A percentile compares a stretch with the other conserved stretches of the same genome.
phyloP scores from a whole-genome alignment of 2,329 filamentous ascomycete species.

The Fonsecaea multimorphosa region DNA sequence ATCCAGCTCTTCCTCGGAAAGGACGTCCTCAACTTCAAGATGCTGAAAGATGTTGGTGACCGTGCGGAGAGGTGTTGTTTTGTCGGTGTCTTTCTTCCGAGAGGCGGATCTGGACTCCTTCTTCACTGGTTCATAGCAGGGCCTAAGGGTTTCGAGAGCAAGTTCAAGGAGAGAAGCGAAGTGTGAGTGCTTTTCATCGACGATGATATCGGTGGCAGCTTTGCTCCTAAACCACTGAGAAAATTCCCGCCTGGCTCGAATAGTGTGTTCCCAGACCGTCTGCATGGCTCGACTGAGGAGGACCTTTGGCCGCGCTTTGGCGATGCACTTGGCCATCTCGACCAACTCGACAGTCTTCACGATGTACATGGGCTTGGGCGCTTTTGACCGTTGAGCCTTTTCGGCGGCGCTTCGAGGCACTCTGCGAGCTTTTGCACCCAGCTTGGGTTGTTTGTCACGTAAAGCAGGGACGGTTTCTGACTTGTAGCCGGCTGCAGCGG shows the following conservation, averaged over 20 bases:
- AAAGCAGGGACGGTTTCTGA: background rate
- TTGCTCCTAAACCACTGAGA: constrained; percentile 7
- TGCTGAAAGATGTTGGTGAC: constrained; percentile 19
- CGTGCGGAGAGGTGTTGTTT: background rate
- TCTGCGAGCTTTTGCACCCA: constrained; percentile 5
- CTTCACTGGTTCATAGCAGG: constrained; percentile 3
- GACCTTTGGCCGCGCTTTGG: constrained; percentile 5
- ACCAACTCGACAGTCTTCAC: constrained; percentile 16
- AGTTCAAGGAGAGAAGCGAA: constrained; percentile 9
- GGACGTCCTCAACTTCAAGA: constrained; percentile 10
- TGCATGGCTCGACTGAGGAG: constrained; percentile 6
- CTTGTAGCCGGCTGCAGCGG: constrained; percentile 3
- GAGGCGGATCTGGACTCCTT: background rate
- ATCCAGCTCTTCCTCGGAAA: constrained; percentile 12
- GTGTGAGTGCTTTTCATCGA: constrained; percentile 15
- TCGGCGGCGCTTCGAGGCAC: background rate
- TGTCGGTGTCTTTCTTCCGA: background rate
- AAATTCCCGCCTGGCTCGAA: constrained; percentile 11
- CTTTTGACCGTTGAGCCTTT: background rate
- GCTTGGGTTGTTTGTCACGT: background rate
- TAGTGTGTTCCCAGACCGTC: constrained; percentile 3
- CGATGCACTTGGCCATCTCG: constrained; percentile 11
- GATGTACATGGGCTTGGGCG: background rate
- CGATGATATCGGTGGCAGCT: background rate
- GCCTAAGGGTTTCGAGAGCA: constrained; percentile 11